These are phyloP conservation scores for Haematococcus lacustris DNA, from an alignment of 139 green algal genomes.

Conservation along the genomic window DNA sequence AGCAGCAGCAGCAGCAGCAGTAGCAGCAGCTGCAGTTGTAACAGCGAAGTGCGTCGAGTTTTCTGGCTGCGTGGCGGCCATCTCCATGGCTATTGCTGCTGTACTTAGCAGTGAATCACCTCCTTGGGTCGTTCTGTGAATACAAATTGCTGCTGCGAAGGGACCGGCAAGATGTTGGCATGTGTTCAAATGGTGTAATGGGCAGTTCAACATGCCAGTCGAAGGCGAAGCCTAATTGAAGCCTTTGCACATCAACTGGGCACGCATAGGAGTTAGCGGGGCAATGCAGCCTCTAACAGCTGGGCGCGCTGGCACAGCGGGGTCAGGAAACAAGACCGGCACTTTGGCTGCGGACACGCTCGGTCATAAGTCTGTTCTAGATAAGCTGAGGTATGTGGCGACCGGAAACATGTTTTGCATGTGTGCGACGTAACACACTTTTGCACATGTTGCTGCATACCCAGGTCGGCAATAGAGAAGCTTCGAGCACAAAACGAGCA, in stretches of 20 bases:
- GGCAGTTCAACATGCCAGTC: no score
- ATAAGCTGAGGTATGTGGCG: constrained; percentile 39
- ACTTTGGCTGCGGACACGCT: constrained; percentile 25
- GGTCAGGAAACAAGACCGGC: neutral
- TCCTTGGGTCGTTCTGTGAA: no score
- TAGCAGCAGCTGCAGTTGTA: neutral
- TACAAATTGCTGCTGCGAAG: no score
- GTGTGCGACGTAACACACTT: neutral
- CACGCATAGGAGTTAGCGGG: no score
- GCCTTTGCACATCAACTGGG: no score
- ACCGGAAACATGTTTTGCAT: neutral
- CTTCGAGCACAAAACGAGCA: constrained; percentile 70
- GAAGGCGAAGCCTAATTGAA: no score
- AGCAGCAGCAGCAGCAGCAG: neutral
- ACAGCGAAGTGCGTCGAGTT: no score
- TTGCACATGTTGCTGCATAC: neutral
- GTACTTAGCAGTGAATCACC: neutral
- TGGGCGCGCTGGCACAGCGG: no score
- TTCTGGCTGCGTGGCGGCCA: neutral
- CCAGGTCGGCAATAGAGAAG: constrained; percentile 73
- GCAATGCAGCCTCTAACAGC: no score
- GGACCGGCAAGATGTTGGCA: neutral
- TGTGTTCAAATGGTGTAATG: neutral
- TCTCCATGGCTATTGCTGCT: constrained; percentile 1
- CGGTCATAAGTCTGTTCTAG: constrained; percentile 46